These are phyloP conservation scores for Vigna hirtella DNA, from an alignment of 306 rosid species.

Conservation along the genomic window DNA sequence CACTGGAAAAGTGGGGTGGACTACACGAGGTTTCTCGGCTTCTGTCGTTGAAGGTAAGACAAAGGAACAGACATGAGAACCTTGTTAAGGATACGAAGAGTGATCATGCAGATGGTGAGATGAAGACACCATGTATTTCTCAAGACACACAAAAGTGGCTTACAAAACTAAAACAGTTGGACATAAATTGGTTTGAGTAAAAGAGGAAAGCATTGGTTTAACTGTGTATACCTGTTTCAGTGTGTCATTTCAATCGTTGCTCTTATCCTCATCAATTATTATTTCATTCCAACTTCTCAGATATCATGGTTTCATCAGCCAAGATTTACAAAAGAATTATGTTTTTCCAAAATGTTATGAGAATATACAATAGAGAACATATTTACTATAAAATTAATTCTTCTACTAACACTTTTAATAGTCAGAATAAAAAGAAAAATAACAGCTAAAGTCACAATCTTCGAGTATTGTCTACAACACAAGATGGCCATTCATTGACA, in stretches of 20 bases:
- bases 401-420: too few species aligned
- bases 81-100: constrained; percentile 53
- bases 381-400: too few species aligned
- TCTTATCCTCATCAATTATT: too few species aligned
- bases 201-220: neutral
- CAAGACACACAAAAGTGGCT: constrained; percentile 82
- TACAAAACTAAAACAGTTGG: constrained; percentile 62
- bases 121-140: constrained; percentile 50
- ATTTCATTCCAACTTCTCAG: neutral
- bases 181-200: constrained; percentile 76
- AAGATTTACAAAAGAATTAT: too few species aligned
- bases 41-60: constrained; percentile 70
- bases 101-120: constrained; percentile 51
- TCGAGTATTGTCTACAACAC: too few species aligned
- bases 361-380: too few species aligned
- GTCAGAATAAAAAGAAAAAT: too few species aligned
- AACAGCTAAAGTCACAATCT: too few species aligned
- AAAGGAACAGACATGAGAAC: constrained; percentile 60
- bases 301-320: too few species aligned
- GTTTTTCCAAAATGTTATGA: too few species aligned
- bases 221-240: neutral
- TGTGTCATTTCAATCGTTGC: neutral
- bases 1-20: constrained; percentile 91
- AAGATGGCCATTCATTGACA: too few species aligned
- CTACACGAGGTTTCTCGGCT: constrained; percentile 85